Conservation (phyloP, 2,329 filamentous ascomycete genomes). For the Trichoderma oligosporum region DNA sequence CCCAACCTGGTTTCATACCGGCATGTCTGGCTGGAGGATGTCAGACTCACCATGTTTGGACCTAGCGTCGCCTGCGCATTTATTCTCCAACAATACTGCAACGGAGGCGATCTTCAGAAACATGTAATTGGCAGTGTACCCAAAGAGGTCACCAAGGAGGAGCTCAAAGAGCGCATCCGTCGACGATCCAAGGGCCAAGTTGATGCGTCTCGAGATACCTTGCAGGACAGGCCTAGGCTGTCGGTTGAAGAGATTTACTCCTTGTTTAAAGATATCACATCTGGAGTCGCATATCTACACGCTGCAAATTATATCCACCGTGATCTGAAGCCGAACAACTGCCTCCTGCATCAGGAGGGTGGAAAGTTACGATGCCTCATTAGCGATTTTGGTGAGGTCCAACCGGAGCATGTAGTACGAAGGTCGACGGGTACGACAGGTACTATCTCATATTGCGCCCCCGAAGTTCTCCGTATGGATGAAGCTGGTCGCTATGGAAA, state of each 20-base stretch:
- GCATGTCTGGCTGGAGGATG: slow-evolving; percentile 94
- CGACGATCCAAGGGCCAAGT: slow-evolving; percentile 74
- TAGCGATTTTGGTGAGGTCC: slow-evolving; percentile 97
- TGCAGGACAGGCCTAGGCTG: slow-evolving; percentile 41
- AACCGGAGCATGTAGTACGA: slow-evolving; percentile 74
- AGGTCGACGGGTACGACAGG: slow-evolving; percentile 90
- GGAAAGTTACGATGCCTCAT: slow-evolving; percentile 75
- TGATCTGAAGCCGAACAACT: slow-evolving; percentile 95
- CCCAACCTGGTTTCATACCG: slow-evolving; percentile 95
- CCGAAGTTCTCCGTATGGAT: slow-evolving; percentile 76
- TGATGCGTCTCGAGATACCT: slow-evolving; percentile 56
- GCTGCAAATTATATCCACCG: slow-evolving; percentile 90
- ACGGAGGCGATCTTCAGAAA: slow-evolving; percentile 82
- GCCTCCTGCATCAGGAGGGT: slow-evolving; percentile 75
- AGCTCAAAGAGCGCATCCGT: slow-evolving; percentile 83
- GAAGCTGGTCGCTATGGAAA: slow-evolving; percentile 74
- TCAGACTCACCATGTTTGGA: slow-evolving; percentile 77
- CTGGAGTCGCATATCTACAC: slow-evolving; percentile 85
- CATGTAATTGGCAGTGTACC: slow-evolving; percentile 72
- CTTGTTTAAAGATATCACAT: slow-evolving; percentile 92
- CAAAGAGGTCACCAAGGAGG: slow-evolving; percentile 68
- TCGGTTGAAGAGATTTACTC: slow-evolving; percentile 93
- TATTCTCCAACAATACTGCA: slow-evolving; percentile 97
- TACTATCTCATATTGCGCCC: slow-evolving; percentile 95
- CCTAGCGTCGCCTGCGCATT: slow-evolving; percentile 92